Percentiles rank a stretch among this genome's conserved stretches.
Evolutionary conservation across 768 basidiomycete genomes (phyloP).

Genomic region (Strobilomyces echinocephalus): DNA sequence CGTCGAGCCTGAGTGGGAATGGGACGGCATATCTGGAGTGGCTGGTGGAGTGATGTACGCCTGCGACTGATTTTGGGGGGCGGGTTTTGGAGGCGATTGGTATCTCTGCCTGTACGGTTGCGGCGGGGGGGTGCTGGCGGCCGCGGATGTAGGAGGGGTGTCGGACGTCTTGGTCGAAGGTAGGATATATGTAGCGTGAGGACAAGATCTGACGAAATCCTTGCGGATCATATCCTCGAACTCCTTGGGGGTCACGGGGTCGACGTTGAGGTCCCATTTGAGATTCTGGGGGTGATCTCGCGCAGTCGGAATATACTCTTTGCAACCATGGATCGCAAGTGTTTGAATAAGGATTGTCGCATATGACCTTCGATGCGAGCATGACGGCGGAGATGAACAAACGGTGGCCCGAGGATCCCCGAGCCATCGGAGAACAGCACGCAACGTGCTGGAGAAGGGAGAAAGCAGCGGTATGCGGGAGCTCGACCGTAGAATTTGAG

Average conservation of each 20-base stretch:
- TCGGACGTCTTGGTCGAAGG: constrained; percentile 60
- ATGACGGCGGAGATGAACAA: constrained; percentile 71
- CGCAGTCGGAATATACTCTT: constrained; percentile 77
- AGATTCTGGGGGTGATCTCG: constrained; percentile 81
- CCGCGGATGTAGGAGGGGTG: constrained; percentile 28
- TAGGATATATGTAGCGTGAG: constrained; percentile 61
- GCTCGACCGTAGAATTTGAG: constrained; percentile 27
- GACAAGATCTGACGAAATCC: constrained; percentile 54
- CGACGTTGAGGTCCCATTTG: constrained; percentile 86
- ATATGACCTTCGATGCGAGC: constrained; percentile 76
- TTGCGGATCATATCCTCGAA: too few species aligned
- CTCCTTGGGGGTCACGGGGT: constrained; percentile 51
- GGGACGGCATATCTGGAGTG: constrained; percentile 52
- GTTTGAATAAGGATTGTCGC: constrained; percentile 92
- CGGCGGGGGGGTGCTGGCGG: constrained; percentile 26
- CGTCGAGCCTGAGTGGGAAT: constrained; percentile 45
- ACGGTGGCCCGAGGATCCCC: constrained; percentile 68
- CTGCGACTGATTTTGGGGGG: constrained; percentile 4
- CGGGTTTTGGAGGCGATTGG: constrained; percentile 30
- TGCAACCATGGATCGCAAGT: constrained; percentile 89
- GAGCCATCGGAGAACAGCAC: constrained; percentile 66
- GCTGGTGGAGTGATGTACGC: constrained; percentile 28
- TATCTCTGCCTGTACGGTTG: constrained; percentile 28
- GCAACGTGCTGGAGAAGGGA: constrained; percentile 63
- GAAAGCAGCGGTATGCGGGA: constrained; percentile 46